Evolutionary conservation across 495 filamentous ascomycete genomes (phyloP).

Genomic region (Trichocladium uniseriatum): DNA sequence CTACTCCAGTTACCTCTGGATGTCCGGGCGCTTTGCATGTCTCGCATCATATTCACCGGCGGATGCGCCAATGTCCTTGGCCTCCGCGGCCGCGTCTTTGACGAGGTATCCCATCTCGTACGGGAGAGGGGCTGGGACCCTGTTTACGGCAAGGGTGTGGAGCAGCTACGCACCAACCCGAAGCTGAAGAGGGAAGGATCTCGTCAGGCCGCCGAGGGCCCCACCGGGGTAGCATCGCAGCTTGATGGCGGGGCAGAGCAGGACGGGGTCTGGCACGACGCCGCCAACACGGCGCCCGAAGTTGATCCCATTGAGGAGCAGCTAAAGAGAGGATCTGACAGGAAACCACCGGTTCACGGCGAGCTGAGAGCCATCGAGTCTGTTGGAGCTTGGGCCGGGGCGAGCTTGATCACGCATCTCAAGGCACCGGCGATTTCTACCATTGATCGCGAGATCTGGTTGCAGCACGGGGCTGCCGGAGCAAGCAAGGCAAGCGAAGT

Average conservation of each 20-base stretch:
- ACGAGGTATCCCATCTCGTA: conserved; percentile 59
- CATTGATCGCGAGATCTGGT: conserved; percentile 76
- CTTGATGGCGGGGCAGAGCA: conserved; percentile 13
- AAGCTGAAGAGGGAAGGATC: conserved; percentile 37
- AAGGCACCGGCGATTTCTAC: conserved; percentile 72
- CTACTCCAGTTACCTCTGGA: conserved; percentile 71
- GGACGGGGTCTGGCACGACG: conserved; percentile 30
- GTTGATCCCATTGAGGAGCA: conserved; percentile 56
- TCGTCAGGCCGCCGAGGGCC: conserved; percentile 22
- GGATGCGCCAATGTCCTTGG: conserved; percentile 74
- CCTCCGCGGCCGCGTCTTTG: conserved; percentile 66
- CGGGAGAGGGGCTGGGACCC: conserved; percentile 66
- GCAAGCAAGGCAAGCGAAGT: conserved; percentile 56
- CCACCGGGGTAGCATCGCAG: conserved; percentile 7
- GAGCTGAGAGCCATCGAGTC: conserved; percentile 68
- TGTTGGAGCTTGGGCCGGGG: conserved; percentile 82
- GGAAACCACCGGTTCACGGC: conserved; percentile 42
- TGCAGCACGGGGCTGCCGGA: conserved; percentile 65
- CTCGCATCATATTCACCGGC: conserved; percentile 80
- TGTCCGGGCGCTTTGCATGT: conserved; percentile 75
- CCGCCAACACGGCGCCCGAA: conserved; percentile 41
- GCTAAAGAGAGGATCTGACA: conserved; percentile 43
- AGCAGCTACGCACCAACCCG: conserved; percentile 45
- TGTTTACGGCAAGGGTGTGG: conserved; percentile 52
- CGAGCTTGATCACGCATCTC: conserved; percentile 67